phyloP scores from a whole-genome alignment of 192 early-diverging fungal genomes.

The Dimargaris verticillata region DNA sequence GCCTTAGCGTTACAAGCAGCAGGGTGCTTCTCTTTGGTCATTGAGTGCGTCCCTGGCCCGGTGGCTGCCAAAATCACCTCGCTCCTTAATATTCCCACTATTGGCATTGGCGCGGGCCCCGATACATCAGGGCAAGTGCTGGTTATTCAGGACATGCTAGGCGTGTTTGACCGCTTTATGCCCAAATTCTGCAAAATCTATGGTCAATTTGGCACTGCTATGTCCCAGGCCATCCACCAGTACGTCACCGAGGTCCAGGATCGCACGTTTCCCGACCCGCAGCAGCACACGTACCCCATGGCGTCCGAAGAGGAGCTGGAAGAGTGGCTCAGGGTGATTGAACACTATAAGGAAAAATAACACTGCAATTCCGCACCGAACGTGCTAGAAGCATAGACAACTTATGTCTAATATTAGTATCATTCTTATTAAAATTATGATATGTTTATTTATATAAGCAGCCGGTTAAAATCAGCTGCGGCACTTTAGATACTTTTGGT shows the following conservation, averaged over 20 bases:
- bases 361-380: too few relatives aligned
- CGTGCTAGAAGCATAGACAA: neutral
- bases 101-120: conserved; percentile 91
- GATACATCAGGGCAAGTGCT: conserved; percentile 86
- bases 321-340: conserved; percentile 23
- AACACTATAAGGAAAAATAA: neutral
- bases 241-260: conserved; percentile 65
- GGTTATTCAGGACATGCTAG: conserved; percentile 80
- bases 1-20: conserved; percentile 79
- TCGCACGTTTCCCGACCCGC: conserved; percentile 54
- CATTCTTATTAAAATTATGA: neutral
- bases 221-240: conserved; percentile 48
- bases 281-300: conserved; percentile 70
- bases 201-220: conserved; percentile 53
- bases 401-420: neutral
- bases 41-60: conserved; percentile 84
- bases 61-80: conserved; percentile 78
- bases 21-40: conserved; percentile 76
- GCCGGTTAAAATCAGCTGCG: neutral
- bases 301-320: conserved; percentile 26
- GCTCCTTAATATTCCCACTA: conserved; percentile 68
- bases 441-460: neutral
- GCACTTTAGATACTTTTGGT: neutral
- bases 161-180: conserved; percentile 77
- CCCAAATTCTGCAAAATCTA: conserved; percentile 91